These are phyloP conservation scores for Candida sp. DNA, from an alignment of 1,139 yeast genomes.

Conservation along the genomic window DNA sequence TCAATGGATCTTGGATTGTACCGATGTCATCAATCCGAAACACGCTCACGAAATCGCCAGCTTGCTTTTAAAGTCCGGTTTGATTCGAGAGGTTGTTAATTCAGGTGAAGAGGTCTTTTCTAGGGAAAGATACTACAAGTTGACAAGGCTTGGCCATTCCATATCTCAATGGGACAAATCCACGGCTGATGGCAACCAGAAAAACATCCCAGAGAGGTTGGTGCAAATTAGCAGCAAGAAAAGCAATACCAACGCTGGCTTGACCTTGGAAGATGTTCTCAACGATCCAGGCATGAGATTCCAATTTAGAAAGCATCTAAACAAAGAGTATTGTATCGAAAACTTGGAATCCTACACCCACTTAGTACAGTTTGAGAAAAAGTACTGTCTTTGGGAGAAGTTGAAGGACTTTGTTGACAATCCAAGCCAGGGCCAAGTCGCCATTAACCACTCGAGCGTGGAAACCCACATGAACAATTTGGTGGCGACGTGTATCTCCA, in stretches of 20 bases:
- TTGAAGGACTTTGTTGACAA: background rate
- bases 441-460: background rate
- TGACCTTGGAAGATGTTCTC: conserved; percentile 52
- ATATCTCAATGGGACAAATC: conserved; percentile 14
- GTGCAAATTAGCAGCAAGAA: background rate
- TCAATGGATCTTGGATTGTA: conserved; percentile 93
- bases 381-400: conserved; percentile 20
- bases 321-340: conserved; percentile 71
- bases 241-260: background rate
- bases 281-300: conserved; percentile 81
- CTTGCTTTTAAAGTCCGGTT: conserved; percentile 53
- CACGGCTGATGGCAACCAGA: background rate
- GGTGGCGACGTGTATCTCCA: conserved; percentile 50
- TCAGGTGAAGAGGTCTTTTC: background rate
- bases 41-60: conserved; percentile 70
- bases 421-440: background rate
- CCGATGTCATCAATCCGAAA: conserved; percentile 60
- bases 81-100: conserved; percentile 36
- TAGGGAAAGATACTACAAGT: conserved; percentile 8
- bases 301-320: conserved; percentile 68
- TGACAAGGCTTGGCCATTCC: conserved; percentile 11
- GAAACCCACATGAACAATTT: conserved; percentile 30
- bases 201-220: background rate
- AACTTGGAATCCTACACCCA: conserved; percentile 74
- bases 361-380: conserved; percentile 45